These are phyloP conservation scores for Hymenoscyphus fraxineus DNA, from an alignment of 2,329 filamentous ascomycete species.

Conservation along the genomic window DNA sequence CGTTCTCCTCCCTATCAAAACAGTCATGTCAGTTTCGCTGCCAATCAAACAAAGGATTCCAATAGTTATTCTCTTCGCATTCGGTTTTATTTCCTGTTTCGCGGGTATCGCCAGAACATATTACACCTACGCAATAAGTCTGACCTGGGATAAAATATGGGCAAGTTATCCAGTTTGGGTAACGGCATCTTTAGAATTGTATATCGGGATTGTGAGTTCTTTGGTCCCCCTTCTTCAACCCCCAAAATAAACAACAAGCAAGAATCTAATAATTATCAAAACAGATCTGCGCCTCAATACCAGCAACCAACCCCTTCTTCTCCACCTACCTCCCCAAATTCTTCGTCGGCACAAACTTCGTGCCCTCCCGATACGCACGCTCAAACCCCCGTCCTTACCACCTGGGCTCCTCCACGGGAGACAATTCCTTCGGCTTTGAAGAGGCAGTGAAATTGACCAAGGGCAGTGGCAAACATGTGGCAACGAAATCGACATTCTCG, in stretches of 20 bases:
- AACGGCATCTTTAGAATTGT: conserved; percentile 39
- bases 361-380: not conserved
- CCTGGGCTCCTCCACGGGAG: not conserved
- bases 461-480: not conserved
- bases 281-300: conserved; percentile 44
- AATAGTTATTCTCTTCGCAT: conserved; percentile 46
- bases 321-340: conserved; percentile 20
- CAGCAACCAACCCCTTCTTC: conserved; percentile 45
- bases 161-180: conserved; percentile 38
- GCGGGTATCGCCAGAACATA: conserved; percentile 40
- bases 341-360: conserved; percentile 11
- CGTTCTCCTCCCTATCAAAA: conserved; percentile 49
- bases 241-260: not conserved
- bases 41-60: conserved; percentile 42
- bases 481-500: not conserved
- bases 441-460: not conserved
- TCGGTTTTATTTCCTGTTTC: conserved; percentile 46
- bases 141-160: conserved; percentile 38
- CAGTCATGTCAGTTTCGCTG: conserved; percentile 44
- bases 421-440: not conserved
- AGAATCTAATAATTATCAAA: not conserved
- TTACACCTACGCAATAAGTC: conserved; percentile 35
- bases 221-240: not conserved
- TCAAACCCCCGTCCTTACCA: not conserved
- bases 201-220: conserved; percentile 36